Evolutionary conservation across 345 rosid genomes (phyloP).

Genomic region (Brassica nigra): DNA sequence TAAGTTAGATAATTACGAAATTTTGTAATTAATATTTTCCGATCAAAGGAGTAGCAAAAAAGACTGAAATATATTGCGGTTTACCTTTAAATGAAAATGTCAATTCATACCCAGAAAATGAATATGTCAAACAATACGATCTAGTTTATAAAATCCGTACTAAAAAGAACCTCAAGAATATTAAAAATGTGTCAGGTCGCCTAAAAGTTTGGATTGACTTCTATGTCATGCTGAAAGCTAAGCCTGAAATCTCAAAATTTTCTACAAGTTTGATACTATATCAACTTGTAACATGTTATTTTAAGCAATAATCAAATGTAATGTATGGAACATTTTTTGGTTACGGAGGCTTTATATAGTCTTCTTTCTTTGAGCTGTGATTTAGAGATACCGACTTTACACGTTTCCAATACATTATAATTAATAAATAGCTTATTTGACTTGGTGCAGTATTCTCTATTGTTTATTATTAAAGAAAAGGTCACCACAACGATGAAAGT

Average conservation of each 20-base stretch:
- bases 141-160: not conserved
- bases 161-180: not conserved
- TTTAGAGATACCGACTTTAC: not conserved
- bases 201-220: not conserved
- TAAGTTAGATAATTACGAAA: not conserved
- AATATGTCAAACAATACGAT: not conserved
- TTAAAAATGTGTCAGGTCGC: not conserved
- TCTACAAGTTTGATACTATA: not conserved
- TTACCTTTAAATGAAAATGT: not conserved
- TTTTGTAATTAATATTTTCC: too few species aligned
- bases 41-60: not conserved
- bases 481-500: constrained; percentile 25
- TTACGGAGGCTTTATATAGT: not conserved
- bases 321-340: not conserved
- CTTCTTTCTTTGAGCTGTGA: not conserved
- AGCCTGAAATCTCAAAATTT: not conserved
- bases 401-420: not conserved
- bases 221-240: not conserved
- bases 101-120: not conserved
- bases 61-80: not conserved
- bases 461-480: not conserved
- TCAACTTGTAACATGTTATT: not conserved
- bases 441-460: not conserved
- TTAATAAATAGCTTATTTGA: not conserved
- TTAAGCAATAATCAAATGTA: not conserved